Evolutionary conservation across 2,329 filamentous ascomycete species (phyloP), one percentile per base, ranked within the genome.

Genomic region (Ascochyta clinopodiicola): DNA sequence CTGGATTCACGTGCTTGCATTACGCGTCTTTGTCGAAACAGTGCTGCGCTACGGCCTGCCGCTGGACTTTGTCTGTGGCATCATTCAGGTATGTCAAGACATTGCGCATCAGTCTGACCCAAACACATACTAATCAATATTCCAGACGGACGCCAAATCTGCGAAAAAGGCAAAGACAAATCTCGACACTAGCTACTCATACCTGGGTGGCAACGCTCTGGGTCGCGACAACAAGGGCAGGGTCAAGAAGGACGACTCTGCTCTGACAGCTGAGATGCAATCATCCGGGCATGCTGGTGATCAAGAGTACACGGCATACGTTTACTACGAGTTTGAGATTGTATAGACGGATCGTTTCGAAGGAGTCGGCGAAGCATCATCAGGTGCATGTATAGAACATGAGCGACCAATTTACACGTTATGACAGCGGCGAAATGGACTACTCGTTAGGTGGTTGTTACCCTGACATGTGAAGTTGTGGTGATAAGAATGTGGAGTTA

Each of bases 11-110:
- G 90, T 96, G 25, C 82, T 98, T 70, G 90, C 93, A 6, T 79
- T 99, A 68, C 84, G 95, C 49, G 93, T 98, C 19, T 99, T 98
- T 77, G 95, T 99, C 19, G 95, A 99, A 82, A 96, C 93, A 5
- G 95, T 99, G n/a, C 81, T 99, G 71, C 87, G 95, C 63, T 99
- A 99, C 72, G 95, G 95, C 25, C 77, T 99, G 67, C 95, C 95
- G 43, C 79, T 97, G 61, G 90, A 96, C 66, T 99, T 94, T 76
- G 88, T 96, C 44, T 90, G 89, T 65, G 91, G 88, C 15, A 79
- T 97, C 63, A 81, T 98, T 59, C 88, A 91, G 88, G 93, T 96
- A 59, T 57, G 68, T 40, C 29, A 9, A 21, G 5, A 2, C 17
- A 7, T n/a, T 38, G 22, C 32, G 25, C 22, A 32, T 13, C 5